phyloP scores from a whole-genome alignment of 176 grass and related monocot species.

The Musa beccarii region DNA sequence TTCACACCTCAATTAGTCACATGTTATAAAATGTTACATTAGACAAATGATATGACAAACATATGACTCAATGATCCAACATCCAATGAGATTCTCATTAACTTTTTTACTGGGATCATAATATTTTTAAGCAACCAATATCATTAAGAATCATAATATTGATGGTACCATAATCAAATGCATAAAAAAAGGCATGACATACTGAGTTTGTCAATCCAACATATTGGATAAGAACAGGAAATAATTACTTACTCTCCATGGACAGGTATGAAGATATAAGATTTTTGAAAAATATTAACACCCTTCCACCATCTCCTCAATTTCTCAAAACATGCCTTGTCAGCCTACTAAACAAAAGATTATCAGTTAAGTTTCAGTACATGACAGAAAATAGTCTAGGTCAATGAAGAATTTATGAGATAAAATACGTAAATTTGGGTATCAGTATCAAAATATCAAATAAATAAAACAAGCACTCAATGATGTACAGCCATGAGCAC shows the following conservation, averaged over 20 bases:
- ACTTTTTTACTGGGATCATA: not conserved
- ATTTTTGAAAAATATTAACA: slow-evolving; percentile 67
- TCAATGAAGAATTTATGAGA: no score
- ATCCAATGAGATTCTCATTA: not conserved
- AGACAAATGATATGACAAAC: not conserved
- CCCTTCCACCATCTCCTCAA: slow-evolving; percentile 97
- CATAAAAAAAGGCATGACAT: not conserved
- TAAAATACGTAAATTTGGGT: no score
- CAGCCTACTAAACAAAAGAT: slow-evolving; percentile 32
- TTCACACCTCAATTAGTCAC: not conserved
- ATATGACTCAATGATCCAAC: not conserved
- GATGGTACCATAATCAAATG: not conserved
- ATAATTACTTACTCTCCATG: slow-evolving; percentile 72
- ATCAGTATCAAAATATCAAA: no score
- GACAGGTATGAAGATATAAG: slow-evolving; percentile 78
- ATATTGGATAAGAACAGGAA: not conserved
- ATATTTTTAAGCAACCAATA: not conserved
- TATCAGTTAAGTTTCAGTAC: not conserved
- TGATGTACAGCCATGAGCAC: no score
- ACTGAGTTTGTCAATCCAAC: not conserved
- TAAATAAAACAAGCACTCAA: no score
- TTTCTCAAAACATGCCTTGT: slow-evolving; percentile 59
- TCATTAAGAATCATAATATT: not conserved
- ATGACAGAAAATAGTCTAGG: no score
- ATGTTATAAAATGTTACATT: not conserved